phyloP scores from a whole-genome alignment of 208 protist species.

The Trypanosoma melophagium region DNA sequence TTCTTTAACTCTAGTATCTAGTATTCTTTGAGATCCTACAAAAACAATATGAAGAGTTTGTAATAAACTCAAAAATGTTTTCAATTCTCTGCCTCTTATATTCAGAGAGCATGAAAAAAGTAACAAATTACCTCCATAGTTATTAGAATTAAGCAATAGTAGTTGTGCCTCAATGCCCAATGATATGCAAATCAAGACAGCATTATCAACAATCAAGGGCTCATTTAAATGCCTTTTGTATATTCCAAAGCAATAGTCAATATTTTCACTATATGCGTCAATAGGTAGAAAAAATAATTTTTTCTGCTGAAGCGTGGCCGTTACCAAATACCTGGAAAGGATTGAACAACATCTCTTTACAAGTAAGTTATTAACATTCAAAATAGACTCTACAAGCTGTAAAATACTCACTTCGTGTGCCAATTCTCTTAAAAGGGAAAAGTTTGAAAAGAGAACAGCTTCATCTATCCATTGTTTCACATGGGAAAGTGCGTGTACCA shows the following conservation, averaged over 20 bases:
- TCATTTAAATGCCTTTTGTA: not conserved
- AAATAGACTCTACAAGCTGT: conserved; percentile 2
- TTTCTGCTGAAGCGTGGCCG: conserved; percentile 10
- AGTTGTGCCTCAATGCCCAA: conserved; percentile 20
- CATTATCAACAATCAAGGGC: conserved; percentile 9
- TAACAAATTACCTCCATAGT: conserved; percentile 5
- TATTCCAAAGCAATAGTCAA: conserved; percentile 12
- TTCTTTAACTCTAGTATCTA: conserved; percentile 21
- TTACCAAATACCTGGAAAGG: conserved; percentile 18
- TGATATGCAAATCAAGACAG: conserved; percentile 14
- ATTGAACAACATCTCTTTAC: not conserved
- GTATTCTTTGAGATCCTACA: conserved; percentile 22
- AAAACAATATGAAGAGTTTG: conserved; percentile 13
- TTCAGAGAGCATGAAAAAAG: conserved; percentile 33
- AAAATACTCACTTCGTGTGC: not conserved
- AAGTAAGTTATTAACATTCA: conserved; percentile 12
- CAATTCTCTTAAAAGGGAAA: not conserved
- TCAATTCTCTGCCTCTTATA: conserved; percentile 9
- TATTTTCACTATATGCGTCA: not conserved
- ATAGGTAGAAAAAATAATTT: conserved; percentile 20
- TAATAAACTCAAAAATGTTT: conserved; percentile 19
- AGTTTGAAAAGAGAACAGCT: not conserved
- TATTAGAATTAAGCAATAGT: not conserved
- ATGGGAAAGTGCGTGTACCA: not conserved
- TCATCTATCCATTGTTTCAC: conserved; percentile 23